Evolutionary conservation across 176 grass and related monocot species (phyloP).

Genomic region (Aegilops speltoides): DNA sequence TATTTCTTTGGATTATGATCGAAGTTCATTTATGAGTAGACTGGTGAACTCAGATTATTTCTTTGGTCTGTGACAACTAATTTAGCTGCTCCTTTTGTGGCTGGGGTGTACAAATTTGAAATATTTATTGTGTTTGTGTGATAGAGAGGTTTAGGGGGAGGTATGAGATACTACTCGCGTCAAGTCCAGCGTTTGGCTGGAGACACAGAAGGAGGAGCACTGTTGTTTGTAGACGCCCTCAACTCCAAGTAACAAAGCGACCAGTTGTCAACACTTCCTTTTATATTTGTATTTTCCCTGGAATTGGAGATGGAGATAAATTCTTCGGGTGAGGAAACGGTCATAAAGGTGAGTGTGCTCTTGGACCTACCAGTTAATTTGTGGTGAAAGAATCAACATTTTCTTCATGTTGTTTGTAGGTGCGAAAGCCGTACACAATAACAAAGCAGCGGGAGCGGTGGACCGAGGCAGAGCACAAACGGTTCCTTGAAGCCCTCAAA

Average conservation of each 20-base stretch:
- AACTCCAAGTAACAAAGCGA: conserved; percentile 70
- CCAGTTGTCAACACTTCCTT: conserved; percentile 19
- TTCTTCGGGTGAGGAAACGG: conserved; percentile 70
- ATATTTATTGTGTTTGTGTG: conserved; percentile 31
- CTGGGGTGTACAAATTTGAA: conserved; percentile 44
- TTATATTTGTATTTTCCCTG: conserved; percentile 27
- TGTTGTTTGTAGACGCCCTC: conserved; percentile 77
- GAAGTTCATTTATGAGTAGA: conserved; percentile 29
- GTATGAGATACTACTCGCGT: conserved; percentile 71
- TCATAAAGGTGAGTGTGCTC: conserved; percentile 70
- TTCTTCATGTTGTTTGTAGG: conserved; percentile 42
- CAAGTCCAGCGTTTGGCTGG: conserved; percentile 65
- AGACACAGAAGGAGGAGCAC: conserved; percentile 67
- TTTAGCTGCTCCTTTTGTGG: conserved; percentile 34
- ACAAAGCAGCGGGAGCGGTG: conserved; percentile 94
- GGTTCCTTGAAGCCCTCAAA: conserved; percentile 91
- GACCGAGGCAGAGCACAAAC: conserved; percentile 94
- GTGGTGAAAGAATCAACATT: conserved; percentile 30
- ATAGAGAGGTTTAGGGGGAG: conserved; percentile 58
- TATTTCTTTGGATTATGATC: conserved; percentile 4
- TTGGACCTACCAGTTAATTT: conserved; percentile 18
- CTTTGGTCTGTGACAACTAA: conserved; percentile 28
- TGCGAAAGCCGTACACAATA: conserved; percentile 93
- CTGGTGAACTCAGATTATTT: conserved; percentile 30
- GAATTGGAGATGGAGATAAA: conserved; percentile 68